Conservation (phyloP, 768 basidiomycete genomes). For the Dacryopinax primogenitus region DNA sequence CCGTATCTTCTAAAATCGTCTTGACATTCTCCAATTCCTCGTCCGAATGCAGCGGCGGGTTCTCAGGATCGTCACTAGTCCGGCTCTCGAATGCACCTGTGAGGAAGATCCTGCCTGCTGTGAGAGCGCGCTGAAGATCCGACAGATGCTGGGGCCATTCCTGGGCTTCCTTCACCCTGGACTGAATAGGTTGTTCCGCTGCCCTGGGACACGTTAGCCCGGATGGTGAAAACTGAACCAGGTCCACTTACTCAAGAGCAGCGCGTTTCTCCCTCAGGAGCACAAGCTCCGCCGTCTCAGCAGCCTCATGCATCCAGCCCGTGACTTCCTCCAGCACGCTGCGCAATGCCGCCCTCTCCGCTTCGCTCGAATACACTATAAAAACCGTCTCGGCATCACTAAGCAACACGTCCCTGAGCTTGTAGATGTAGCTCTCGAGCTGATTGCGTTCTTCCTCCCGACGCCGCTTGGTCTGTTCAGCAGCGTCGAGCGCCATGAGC, state of each 20-base stretch:
- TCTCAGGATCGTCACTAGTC: slow-evolving; percentile 48
- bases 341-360: slow-evolving; percentile 55
- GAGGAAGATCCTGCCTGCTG: slow-evolving; percentile 52
- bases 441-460: slow-evolving; percentile 84
- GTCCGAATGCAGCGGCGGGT: slow-evolving; percentile 65
- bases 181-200: slow-evolving; percentile 67
- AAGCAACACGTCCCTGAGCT: slow-evolving; percentile 66
- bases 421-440: slow-evolving; percentile 89
- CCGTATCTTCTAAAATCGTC: slow-evolving; percentile 61
- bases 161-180: slow-evolving; percentile 80
- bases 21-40: slow-evolving; percentile 78
- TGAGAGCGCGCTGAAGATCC: slow-evolving; percentile 66
- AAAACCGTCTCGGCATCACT: slow-evolving; percentile 53
- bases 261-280: slow-evolving; percentile 63
- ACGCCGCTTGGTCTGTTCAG: slow-evolving; percentile 61
- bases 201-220: slow-evolving; percentile 32
- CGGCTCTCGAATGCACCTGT: slow-evolving; percentile 62
- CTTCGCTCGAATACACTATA: slow-evolving; percentile 64
- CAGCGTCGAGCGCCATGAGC: slow-evolving; percentile 61
- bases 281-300: slow-evolving; percentile 66
- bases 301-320: slow-evolving; percentile 71
- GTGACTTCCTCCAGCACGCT: slow-evolving; percentile 61
- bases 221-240: background rate
- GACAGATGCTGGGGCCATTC: slow-evolving; percentile 74
- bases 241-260: slow-evolving; percentile 63